Evolutionary conservation across 1,284 basidiomycete species (phyloP), one percentile per base, ranked within the genome.

Genomic region (Vanrija sp.): DNA sequence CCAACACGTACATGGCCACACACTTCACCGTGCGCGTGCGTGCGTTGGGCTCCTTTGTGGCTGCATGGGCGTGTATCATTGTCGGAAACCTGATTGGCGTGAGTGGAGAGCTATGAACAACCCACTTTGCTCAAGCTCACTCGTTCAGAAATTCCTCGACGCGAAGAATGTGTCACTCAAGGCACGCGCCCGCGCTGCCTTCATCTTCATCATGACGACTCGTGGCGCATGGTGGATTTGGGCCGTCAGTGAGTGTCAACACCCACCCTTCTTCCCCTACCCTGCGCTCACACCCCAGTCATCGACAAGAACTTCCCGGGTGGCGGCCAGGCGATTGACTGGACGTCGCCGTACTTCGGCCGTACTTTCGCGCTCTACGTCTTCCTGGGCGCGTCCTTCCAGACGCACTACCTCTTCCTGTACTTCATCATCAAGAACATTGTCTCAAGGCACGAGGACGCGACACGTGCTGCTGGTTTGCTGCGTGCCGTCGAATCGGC

Each of bases 191-290:
- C 42, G 55, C 1, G 19, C 14, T 1, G 42, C 40, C 12, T 57
- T 57, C 43, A 29, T 40, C 38, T 38, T 52, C 34, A 28, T 57
- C 12, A 28, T 57, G 42, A 49, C 42, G 2, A 26, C 34, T 6
- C 50, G 28, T 5, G 55, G 55, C 19, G 55, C 34, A 5, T 57
- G 55, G 55, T 57, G 55, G 55, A 46, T 52, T 18, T 57, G 55
- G 55, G 23, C 45, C 5, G 52, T 47, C 25, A n/a, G 44, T 46
- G 10, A n/a, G 44, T 46, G 15, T 3, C 23, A 7, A 23, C 19
- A 14, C 16, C n/a, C n/a, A n/a, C n/a, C n/a, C n/a, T 25, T 16
- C 23, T 28, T 6, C 12, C 34, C 12, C 34, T 14, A 14, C 4
- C 28, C 28, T n/a, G n/a, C 34, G 1, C 34, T 34, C 9, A 34